A percentile compares a stretch with the other conserved stretches of the same genome.
phyloP scores from a whole-genome alignment of 768 basidiomycete species.

The Phlebiopsis gigantea region DNA sequence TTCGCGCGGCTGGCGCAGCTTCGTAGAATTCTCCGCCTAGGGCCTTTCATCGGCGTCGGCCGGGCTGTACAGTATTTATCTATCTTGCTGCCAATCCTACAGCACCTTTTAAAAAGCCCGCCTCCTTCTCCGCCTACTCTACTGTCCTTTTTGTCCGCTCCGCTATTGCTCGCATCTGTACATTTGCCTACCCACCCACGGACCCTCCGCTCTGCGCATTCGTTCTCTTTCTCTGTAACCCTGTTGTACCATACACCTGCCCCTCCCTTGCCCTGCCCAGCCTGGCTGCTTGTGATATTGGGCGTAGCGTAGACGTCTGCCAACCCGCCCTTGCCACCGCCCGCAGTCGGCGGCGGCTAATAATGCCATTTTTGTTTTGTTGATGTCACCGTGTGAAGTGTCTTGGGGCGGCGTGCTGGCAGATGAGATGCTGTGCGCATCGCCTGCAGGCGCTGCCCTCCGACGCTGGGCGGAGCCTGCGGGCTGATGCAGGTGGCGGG shows the following conservation, averaged over 20 bases:
- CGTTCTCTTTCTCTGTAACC: background rate
- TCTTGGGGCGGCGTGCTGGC: no score
- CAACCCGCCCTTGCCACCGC: no score
- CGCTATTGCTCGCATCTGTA: background rate
- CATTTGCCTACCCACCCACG: background rate
- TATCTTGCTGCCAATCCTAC: background rate
- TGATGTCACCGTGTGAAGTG: no score
- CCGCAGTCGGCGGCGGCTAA: no score
- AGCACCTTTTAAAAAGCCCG: background rate
- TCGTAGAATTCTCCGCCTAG: conserved; percentile 44
- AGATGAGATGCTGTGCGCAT: no score
- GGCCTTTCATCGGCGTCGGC: background rate
- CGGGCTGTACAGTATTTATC: background rate
- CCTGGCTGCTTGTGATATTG: background rate
- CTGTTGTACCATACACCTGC: background rate
- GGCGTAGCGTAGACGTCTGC: background rate
- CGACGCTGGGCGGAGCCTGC: no score
- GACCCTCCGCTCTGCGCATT: background rate
- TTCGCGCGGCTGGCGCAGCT: conserved; percentile 49
- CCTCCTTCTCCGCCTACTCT: background rate
- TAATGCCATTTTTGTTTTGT: no score
- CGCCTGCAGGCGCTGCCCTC: no score
- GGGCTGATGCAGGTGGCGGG: no score
- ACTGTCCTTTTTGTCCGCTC: background rate
- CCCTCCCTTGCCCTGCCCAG: background rate